These are phyloP conservation scores for Ganoderma leucocontextum DNA, from an alignment of 1,284 basidiomycete genomes.

Conservation along the genomic window DNA sequence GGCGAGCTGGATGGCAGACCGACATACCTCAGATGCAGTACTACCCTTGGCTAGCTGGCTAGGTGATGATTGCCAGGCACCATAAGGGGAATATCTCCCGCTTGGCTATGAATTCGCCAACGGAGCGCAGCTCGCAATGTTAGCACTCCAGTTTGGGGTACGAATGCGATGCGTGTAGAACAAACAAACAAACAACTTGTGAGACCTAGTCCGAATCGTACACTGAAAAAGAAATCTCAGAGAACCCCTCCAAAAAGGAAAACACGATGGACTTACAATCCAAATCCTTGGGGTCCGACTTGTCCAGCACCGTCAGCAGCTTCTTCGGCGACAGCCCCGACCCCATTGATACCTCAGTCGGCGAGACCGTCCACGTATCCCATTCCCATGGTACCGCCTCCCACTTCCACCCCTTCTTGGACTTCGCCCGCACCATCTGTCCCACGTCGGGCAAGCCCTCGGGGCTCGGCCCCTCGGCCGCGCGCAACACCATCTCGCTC, in stretches of 20 bases:
- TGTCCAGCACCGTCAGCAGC: neutral
- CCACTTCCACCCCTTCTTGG: slow-evolving; percentile 11
- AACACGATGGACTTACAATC: neutral
- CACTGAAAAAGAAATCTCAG: neutral
- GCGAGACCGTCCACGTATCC: neutral
- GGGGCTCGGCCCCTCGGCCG: neutral
- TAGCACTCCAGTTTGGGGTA: too few relatives aligned
- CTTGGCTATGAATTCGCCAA: too few relatives aligned
- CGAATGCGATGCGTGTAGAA: too few relatives aligned
- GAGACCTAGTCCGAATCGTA: neutral
- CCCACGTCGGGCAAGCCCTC: neutral
- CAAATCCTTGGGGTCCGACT: neutral
- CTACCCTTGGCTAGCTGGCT: too few relatives aligned
- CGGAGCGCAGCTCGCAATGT: too few relatives aligned
- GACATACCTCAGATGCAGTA: too few relatives aligned
- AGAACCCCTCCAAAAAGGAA: neutral
- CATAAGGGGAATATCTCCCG: too few relatives aligned
- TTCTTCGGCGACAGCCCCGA: neutral
- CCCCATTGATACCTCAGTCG: neutral
- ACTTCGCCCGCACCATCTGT: neutral
- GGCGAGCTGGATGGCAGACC: too few relatives aligned
- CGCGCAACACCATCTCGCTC: slow-evolving; percentile 11
- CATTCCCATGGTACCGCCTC: slow-evolving; percentile 2
- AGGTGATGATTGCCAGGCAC: too few relatives aligned
- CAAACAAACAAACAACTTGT: neutral